Evolutionary conservation across 1,284 basidiomycete species (phyloP).

Genomic region (Rhodotorula sp.): DNA sequence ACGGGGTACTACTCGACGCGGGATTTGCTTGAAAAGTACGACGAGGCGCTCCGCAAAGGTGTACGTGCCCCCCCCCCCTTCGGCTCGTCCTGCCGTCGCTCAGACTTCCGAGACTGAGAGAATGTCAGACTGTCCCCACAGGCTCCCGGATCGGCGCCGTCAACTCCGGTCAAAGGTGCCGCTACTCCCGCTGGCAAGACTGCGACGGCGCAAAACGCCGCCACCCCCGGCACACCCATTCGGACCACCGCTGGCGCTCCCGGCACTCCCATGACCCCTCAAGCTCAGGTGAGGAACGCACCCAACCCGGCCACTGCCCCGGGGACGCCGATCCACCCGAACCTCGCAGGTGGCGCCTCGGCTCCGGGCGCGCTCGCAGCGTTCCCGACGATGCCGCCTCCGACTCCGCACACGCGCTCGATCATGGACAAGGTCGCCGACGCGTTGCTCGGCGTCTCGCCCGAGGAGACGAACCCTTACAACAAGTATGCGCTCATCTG

Average conservation of each 20-base stretch:
- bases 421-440: slow-evolving; percentile 52
- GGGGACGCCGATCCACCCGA: not conserved
- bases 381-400: slow-evolving; percentile 8
- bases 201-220: not conserved
- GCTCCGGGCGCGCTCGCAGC: not conserved
- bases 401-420: slow-evolving; percentile 40
- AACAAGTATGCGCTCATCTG: slow-evolving; percentile 91
- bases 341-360: slow-evolving; percentile 11
- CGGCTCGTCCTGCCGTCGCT: slow-evolving; percentile 19
- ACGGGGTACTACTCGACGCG: slow-evolving; percentile 93
- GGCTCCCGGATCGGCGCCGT: slow-evolving; percentile 46
- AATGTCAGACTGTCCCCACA: no score
- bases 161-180: slow-evolving; percentile 2
- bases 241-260: not conserved
- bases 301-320: not conserved
- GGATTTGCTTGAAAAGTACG: slow-evolving; percentile 86
- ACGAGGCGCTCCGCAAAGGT: slow-evolving; percentile 55
- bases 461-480: slow-evolving; percentile 49
- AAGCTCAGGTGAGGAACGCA: no score
- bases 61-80: slow-evolving; percentile 2
- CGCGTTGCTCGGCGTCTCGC: slow-evolving; percentile 51
- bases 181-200: not conserved
- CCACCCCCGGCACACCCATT: slow-evolving; percentile 6
- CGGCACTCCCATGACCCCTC: not conserved
- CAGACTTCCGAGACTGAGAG: not conserved